Base-by-base conservation (phyloP, 768 basidiomycete species). In the Mycena rosella region DNA sequence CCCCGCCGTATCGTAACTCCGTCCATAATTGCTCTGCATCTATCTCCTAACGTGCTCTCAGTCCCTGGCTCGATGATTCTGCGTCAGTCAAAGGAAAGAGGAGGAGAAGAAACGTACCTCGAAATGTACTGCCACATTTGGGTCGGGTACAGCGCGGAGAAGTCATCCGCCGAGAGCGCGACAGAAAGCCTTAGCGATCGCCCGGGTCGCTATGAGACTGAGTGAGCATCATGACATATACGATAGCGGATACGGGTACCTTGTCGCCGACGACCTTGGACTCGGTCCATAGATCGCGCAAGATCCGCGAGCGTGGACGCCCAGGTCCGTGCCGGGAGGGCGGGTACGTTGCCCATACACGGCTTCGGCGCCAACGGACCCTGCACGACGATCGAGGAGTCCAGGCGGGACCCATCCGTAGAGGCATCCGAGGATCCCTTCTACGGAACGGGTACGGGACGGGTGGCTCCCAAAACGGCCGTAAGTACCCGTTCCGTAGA, bases 391-490 rank as follows among this genome's bases (percentile, higher is more conserved):
- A 42, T 42, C 40, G 40, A 17, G 40, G 40, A 42, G 45, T 47
- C 20, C 24, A 9, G 48, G 15, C 48, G 48, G 48, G 48, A 49
- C 48, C 51, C 51, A 15, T 7, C 34, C 34, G 34, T 36, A 7
- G 7, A 15, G 34, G 34, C 7, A 7, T 15, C 34, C 34, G 30
- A 20, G 22, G 29, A 14, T 32, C 24, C 3, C 20, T 2, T 52
- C 51, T 30, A 52, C 48, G 48, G 48, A 18, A 49, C 48, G 48
- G 48, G 48, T 49, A 49, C 51, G 51, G 51, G 51, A 52, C 51
- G 51, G 27, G 51, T 52, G 15, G 30, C 18, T 3, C 51, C 29
- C 14, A 52, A 52, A 52, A 52, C 27, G 51, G 51, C 51, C 51
- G 51, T 52, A 52, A 32, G 5, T 18, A 52, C 51, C 51, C 51